phyloP scores from a whole-genome alignment of 306 rosid species.

The Alnus rubra region DNA sequence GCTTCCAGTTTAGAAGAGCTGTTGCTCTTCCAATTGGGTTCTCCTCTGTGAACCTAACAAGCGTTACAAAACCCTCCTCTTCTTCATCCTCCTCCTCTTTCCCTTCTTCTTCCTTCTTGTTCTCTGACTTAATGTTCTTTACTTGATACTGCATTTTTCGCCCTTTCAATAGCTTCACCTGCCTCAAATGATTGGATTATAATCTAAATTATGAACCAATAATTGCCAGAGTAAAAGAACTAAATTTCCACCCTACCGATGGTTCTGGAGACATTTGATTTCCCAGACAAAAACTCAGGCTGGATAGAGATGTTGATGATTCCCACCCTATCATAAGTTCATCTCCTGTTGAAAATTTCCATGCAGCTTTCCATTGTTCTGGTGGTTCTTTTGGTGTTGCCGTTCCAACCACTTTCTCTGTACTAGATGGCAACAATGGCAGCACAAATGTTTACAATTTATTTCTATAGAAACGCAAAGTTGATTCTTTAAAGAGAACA shows the following conservation, averaged over 20 bases:
- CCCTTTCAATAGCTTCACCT: constrained; percentile 82
- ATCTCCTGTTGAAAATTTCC: constrained; percentile 83
- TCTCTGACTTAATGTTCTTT: constrained; percentile 34
- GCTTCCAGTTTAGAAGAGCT: constrained; percentile 83
- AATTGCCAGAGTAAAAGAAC: constrained; percentile 8
- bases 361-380: constrained; percentile 67
- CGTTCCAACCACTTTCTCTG: constrained; percentile 90
- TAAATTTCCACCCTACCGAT: constrained; percentile 46
- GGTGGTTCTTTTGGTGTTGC: constrained; percentile 76
- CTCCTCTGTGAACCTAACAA: constrained; percentile 71
- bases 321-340: constrained; percentile 69
- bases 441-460: constrained; percentile 35
- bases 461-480: background rate
- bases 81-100: constrained; percentile 43
- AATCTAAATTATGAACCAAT: constrained; percentile 19
- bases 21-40: constrained; percentile 73
- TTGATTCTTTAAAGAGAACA: background rate
- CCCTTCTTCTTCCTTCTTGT: constrained; percentile 29
- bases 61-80: constrained; percentile 66
- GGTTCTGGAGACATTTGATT: constrained; percentile 52
- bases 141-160: constrained; percentile 65
- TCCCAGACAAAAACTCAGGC: constrained; percentile 59
- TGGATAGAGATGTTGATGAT: constrained; percentile 47
- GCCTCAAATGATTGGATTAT: constrained; percentile 21
- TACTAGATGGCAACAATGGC: constrained; percentile 60